Evolutionary conservation across 306 rosid genomes (phyloP), one percentile per base, ranked within the genome.

Genomic region (Argentina anserina): DNA sequence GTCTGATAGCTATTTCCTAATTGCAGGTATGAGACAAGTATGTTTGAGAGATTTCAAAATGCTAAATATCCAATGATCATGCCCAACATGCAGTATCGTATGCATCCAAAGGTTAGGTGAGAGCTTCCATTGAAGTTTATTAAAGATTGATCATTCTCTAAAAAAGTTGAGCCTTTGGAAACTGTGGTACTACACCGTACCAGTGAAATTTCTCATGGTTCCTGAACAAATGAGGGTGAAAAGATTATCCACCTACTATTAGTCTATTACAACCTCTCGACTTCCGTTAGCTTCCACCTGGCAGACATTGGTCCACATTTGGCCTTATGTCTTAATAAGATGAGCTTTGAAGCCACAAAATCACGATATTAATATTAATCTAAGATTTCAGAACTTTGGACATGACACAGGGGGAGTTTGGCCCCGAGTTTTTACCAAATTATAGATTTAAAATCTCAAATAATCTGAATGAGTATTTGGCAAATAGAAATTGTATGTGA

Each of bases 81-180:
- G 98, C 87, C 90, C 84, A 93, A 93, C 88, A 86, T 91, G 67
- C 98, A 93, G 81, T 93, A 93, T 76, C 90, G 98, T 78, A 93
- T 93, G 98, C 98, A 93, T 88, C 98, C 98, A 14, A 90, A 93
- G 94, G 97, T 93, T 81, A 74, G 90, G 71, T 63, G 37, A 21
- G 77, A 53, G 33, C 78, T 65, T 71, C 69, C 29, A 20, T 23
- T 40, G 6, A 9, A 3, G 7, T n/a, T 42, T 31, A 9, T 34
- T 18, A 18, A 55, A 72, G 12, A 17, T 67, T 43, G 42, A 3
- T 40, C 28, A 4, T 45, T 9, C 34, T 46, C 55, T 67, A 15
- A 6, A 39, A 29, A 46, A 68, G 10, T 34, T 49, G 26, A 6
- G 60, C 28, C 25, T 49, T n/a, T 29, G 42, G 41, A 5, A 58